Conservation (phyloP, 108 stramenopile species). For the Mediolabrus comicus region DNA sequence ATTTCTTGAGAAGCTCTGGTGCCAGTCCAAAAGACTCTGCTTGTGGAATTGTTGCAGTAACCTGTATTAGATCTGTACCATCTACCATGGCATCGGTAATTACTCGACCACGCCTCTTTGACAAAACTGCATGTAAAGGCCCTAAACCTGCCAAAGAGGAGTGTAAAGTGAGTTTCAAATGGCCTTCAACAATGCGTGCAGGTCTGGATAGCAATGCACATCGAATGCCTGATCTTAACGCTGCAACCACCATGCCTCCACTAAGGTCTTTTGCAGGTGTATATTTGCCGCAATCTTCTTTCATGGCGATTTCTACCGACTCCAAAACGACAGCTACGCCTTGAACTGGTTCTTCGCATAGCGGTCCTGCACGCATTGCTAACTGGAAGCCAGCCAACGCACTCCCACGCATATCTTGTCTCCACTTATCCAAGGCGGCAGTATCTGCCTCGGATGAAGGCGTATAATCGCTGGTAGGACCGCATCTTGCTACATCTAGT, state of each 20-base stretch:
- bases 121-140: slow-evolving; percentile 76
- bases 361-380: slow-evolving; percentile 75
- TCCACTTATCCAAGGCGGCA: slow-evolving; percentile 66
- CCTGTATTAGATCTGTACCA: slow-evolving; percentile 82
- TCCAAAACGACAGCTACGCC: slow-evolving; percentile 80
- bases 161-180: slow-evolving; percentile 79
- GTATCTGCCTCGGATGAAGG: slow-evolving; percentile 30
- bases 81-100: slow-evolving; percentile 89
- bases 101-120: slow-evolving; percentile 87
- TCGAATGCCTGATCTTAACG: slow-evolving; percentile 76
- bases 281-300: slow-evolving; percentile 9
- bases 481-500: neutral
- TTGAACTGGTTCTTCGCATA: slow-evolving; percentile 88
- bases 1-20: slow-evolving; percentile 77
- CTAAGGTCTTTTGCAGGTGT: slow-evolving; percentile 54
- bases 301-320: slow-evolving; percentile 77
- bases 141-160: slow-evolving; percentile 80
- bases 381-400: slow-evolving; percentile 82
- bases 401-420: slow-evolving; percentile 70
- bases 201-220: slow-evolving; percentile 79
- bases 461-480: neutral
- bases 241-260: slow-evolving; percentile 80
- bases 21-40: slow-evolving; percentile 78
- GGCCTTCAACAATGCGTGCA: slow-evolving; percentile 77
- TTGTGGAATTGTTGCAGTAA: slow-evolving; percentile 84